A percentile compares a stretch with the other conserved stretches of the same genome.
Evolutionary conservation across 169 alveolate genomes (phyloP).

Genomic region (Eimeria falciformis): DNA sequence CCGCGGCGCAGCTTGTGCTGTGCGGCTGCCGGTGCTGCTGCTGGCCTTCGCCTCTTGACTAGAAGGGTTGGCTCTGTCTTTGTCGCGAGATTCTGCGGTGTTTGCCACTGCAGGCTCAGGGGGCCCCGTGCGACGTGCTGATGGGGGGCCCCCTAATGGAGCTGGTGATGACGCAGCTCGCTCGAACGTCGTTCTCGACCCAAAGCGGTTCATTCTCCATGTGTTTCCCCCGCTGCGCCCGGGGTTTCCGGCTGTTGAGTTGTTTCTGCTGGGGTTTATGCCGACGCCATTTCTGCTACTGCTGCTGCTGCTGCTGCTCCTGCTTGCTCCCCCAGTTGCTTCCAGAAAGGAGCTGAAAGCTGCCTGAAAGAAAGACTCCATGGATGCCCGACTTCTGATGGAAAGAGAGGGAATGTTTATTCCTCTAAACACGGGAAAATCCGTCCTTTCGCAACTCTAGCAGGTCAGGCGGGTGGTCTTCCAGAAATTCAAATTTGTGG

Average conservation of each 20-base stretch:
- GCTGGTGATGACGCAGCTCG: slow-evolving; percentile 7
- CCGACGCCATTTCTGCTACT: not conserved
- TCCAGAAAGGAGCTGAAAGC: slow-evolving; percentile 64
- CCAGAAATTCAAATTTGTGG: too few species aligned
- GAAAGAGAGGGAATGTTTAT: too few species aligned
- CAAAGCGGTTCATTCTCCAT: not conserved
- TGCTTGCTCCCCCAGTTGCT: slow-evolving; percentile 64
- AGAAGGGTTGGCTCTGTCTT: not conserved
- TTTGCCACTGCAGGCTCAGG: not conserved
- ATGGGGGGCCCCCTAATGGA: not conserved
- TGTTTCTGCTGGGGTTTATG: not conserved
- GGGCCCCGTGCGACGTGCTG: slow-evolving; percentile 2
- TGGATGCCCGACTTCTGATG: not conserved
- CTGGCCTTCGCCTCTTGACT: not conserved
- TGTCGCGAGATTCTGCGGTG: too few species aligned
- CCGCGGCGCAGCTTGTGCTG: not conserved
- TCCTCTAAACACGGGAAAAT: too few species aligned
- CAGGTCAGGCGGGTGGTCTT: too few species aligned
- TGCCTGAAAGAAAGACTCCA: slow-evolving; percentile 68
- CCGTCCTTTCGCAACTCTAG: too few species aligned
- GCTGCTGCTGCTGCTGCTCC: slow-evolving; percentile 26
- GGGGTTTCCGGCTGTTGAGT: slow-evolving; percentile 16
- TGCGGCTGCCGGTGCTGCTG: slow-evolving; percentile 30
- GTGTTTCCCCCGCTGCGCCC: slow-evolving; percentile 24
- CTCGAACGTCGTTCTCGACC: not conserved